Base-by-base conservation (phyloP, 2,329 filamentous ascomycete species). In the Cadophora gregata region DNA sequence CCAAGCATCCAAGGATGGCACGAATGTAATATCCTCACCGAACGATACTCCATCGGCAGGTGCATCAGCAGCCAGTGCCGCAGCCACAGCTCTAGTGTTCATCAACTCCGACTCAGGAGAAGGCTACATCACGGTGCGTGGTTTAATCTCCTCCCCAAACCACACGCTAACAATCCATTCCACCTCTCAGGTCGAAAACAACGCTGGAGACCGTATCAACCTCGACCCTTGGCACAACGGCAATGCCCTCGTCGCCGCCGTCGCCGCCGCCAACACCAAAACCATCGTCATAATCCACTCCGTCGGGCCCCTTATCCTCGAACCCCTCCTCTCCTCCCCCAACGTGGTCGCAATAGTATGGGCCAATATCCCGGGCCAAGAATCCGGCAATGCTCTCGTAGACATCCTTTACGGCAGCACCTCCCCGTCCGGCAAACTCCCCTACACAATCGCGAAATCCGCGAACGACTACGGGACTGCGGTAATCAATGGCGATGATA, bases 71-170 rank as follows among this genome's bases (percentile, higher is more conserved):
- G 75, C 74, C 9, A 64, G 64, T 12, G 63, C 72, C n/a, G 75
- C 77, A 6, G 85, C 93, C 69, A 83, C 92, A 14, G 96, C 93
- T 65, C 79, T 90, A 4, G 86, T 90, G 0, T 86, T 91, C 71
- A 85, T 87, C 70, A 91, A 90, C 74, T 84, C 83, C 7, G 91
- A 91, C 77, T 86, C 90, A 1, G 90, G 90, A 1, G 93, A 96
- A 78, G 90, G 89, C 1, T 92, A 86, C 70, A 72, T 76, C 21
- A 75, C 74, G 1, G 74, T 74, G 16, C 31, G 65, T 63, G 8
- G 12, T 19, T 19, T 19, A 33, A 10, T 16, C 27, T 14, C 24
- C 47, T 1, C 27, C 19, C 62, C 14, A 3, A 38, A 12, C 25
- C 27, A 19, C 36, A 42, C 8, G 64, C 59, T 63, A 38, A 64